phyloP scores from a whole-genome alignment of 371 early-diverging fungal species.

The Mortierella sp. region DNA sequence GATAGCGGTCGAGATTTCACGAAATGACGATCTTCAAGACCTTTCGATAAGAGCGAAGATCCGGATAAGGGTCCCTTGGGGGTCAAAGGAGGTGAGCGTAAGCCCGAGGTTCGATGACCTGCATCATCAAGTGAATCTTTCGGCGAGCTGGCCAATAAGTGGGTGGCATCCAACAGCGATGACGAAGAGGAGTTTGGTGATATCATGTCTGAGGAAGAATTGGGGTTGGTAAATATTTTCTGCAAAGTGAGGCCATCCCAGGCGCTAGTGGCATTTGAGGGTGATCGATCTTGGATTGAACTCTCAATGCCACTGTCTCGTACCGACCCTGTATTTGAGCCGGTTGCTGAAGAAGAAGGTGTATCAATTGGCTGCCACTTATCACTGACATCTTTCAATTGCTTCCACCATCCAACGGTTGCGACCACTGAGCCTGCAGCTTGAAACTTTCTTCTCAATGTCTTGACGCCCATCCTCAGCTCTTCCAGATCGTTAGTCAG shows the following conservation, averaged over 20 bases:
- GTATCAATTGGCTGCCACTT: not conserved
- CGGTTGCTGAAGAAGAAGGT: not conserved
- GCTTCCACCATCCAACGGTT: slow-evolving; percentile 33
- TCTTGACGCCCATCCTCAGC: slow-evolving; percentile 42
- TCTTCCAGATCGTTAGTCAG: slow-evolving; percentile 52
- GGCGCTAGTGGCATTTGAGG: not conserved
- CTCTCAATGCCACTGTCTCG: not conserved
- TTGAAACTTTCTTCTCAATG: slow-evolving; percentile 44
- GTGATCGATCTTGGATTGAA: not conserved
- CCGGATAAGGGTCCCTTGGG: slow-evolving; percentile 31
- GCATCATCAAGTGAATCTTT: not conserved
- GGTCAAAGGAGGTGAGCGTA: slow-evolving; percentile 42
- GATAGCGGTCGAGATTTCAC: slow-evolving; percentile 29
- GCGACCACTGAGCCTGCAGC: slow-evolving; percentile 28
- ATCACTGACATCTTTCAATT: slow-evolving; percentile 15
- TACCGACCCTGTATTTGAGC: not conserved
- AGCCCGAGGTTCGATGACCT: slow-evolving; percentile 4
- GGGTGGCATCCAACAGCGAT: not conserved
- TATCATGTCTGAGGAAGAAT: not conserved
- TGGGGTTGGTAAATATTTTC: slow-evolving; percentile 17
- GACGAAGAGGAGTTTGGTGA: not conserved
- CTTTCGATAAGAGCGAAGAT: slow-evolving; percentile 10
- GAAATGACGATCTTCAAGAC: not conserved
- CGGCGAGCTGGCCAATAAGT: not conserved
- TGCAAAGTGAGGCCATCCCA: slow-evolving; percentile 6